These are phyloP conservation scores for Trametes cubensis DNA, from an alignment of 768 basidiomycete species.

Conservation along the genomic window DNA sequence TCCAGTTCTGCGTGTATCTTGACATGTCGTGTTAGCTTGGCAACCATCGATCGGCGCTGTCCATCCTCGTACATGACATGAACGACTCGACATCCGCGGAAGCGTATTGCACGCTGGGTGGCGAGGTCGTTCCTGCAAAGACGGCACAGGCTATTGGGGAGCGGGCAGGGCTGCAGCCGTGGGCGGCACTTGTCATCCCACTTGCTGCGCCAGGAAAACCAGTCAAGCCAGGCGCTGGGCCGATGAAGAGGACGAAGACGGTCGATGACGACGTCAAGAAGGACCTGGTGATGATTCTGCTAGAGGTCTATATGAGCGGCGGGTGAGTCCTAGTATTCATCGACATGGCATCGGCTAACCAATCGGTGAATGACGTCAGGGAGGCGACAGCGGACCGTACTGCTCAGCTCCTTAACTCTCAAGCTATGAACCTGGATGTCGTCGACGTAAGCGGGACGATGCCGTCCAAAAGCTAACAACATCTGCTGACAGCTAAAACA, in stretches of 20 bases:
- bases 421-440: conserved; percentile 76
- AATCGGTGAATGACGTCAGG: conserved; percentile 37
- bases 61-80: conserved; percentile 67
- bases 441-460: conserved; percentile 59
- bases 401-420: conserved; percentile 73
- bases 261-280: conserved; percentile 55
- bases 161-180: conserved; percentile 52
- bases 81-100: conserved; percentile 80
- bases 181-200: conserved; percentile 52
- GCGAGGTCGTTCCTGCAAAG: conserved; percentile 69
- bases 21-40: conserved; percentile 42
- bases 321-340: conserved; percentile 52
- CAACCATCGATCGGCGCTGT: conserved; percentile 64
- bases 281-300: conserved; percentile 64
- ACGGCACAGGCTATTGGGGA: conserved; percentile 55
- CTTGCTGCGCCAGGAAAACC: conserved; percentile 34
- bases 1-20: background rate
- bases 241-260: conserved; percentile 35
- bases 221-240: conserved; percentile 32
- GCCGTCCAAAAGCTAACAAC: background rate
- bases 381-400: conserved; percentile 59
- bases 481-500: background rate
- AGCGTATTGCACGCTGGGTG: conserved; percentile 81
- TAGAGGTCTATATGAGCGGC: conserved; percentile 83
- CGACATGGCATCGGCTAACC: background rate